Conservation (phyloP, 495 filamentous ascomycete genomes). For the Penicillium verhagenii region DNA sequence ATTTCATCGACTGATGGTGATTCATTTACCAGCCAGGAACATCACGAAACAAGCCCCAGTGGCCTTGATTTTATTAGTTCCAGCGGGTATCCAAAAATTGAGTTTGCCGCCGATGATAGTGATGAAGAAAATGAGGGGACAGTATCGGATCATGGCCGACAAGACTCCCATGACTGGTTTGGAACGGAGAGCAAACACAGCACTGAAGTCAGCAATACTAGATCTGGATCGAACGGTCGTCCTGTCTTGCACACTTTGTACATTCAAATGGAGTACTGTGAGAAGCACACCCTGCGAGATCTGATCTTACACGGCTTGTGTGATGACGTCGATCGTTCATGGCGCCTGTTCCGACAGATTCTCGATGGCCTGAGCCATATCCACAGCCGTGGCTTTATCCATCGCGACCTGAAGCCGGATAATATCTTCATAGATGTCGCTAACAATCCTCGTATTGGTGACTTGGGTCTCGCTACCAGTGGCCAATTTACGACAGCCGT, state of each 20-base stretch:
- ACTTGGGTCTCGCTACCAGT: constrained; percentile 92
- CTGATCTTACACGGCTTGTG: constrained; percentile 75
- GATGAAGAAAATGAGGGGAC: constrained; percentile 55
- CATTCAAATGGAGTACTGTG: constrained; percentile 97
- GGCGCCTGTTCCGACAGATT: constrained; percentile 89
- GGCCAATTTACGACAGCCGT: constrained; percentile 66
- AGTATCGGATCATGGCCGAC: constrained; percentile 24
- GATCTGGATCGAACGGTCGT: constrained; percentile 40
- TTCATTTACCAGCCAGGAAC: constrained; percentile 34
- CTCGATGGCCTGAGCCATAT: constrained; percentile 89
- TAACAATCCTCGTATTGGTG: constrained; percentile 90
- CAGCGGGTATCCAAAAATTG: constrained; percentile 73
- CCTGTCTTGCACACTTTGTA: constrained; percentile 62
- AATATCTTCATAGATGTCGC: constrained; percentile 94
- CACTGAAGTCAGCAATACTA: constrained; percentile 31
- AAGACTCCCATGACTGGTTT: constrained; percentile 23
- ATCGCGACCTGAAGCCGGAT: constrained; percentile 96
- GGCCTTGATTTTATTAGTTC: constrained; percentile 94
- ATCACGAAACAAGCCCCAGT: constrained; percentile 73
- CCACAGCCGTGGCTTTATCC: constrained; percentile 87
- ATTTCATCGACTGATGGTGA: constrained; percentile 56
- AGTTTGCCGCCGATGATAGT: constrained; percentile 69
- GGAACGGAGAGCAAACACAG: constrained; percentile 25
- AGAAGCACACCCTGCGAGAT: constrained; percentile 88
- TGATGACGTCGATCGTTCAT: constrained; percentile 71